Evolutionary conservation across 306 rosid species (phyloP).

Genomic region (Rosa lucieae): DNA sequence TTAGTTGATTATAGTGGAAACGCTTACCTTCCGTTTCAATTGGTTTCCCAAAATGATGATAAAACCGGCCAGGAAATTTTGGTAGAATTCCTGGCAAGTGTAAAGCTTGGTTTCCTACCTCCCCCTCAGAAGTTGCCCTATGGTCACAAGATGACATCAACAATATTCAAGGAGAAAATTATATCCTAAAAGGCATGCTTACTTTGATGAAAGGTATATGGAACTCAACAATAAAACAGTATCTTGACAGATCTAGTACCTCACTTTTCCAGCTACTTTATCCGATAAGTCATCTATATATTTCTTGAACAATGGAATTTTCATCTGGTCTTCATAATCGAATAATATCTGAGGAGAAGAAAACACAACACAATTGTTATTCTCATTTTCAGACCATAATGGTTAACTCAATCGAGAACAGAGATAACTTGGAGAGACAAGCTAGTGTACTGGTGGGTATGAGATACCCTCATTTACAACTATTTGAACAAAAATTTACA

Average conservation of each 20-base stretch:
- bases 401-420: neutral
- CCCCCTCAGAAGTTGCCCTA: slow-evolving; percentile 54
- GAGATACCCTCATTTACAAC: too few relatives aligned
- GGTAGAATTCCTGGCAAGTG: slow-evolving; percentile 73
- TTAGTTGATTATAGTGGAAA: neutral
- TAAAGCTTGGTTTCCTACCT: slow-evolving; percentile 70
- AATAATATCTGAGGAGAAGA: slow-evolving; percentile 56
- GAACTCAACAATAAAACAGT: neutral
- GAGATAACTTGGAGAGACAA: neutral
- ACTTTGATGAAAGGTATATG: neutral
- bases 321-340: slow-evolving; percentile 81
- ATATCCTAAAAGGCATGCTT: neutral
- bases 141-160: slow-evolving; percentile 15
- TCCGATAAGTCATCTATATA: slow-evolving; percentile 51
- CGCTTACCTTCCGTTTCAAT: slow-evolving; percentile 72
- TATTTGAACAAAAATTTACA: too few relatives aligned
- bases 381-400: neutral
- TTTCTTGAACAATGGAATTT: slow-evolving; percentile 54
- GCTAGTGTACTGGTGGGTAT: too few relatives aligned
- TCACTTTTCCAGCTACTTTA: slow-evolving; percentile 37
- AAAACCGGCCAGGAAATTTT: slow-evolving; percentile 78
- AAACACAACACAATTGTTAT: neutral
- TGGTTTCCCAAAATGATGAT: slow-evolving; percentile 79
- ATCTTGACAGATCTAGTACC: slow-evolving; percentile 41
- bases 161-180: neutral